A percentile compares a stretch with the other conserved stretches of the same genome.
These are phyloP conservation scores for Coemansia sp. DNA, from an alignment of 192 early-diverging fungal genomes.

Conservation along the genomic window DNA sequence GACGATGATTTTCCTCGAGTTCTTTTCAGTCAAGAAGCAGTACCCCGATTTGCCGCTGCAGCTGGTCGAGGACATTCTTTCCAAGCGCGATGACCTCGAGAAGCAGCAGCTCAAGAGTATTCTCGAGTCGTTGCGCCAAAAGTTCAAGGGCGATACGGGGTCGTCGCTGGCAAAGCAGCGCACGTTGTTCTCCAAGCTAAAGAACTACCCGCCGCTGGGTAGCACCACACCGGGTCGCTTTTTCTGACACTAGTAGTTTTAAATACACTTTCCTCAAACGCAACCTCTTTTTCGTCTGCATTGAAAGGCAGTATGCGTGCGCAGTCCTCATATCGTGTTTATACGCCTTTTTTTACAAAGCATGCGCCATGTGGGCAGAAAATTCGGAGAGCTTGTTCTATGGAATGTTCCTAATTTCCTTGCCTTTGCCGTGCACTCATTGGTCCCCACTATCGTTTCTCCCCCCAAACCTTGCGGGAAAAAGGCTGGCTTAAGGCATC, in stretches of 20 bases:
- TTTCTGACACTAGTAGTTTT: constrained; percentile 1
- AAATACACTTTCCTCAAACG: background rate
- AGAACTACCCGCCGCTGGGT: constrained; percentile 40
- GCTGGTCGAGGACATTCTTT: constrained; percentile 88
- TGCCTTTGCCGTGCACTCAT: background rate
- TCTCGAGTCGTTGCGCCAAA: constrained; percentile 69
- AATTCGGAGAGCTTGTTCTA: background rate
- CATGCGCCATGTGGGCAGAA: background rate
- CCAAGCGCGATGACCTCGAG: constrained; percentile 89
- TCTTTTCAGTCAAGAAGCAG: constrained; percentile 82
- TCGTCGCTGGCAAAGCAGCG: constrained; percentile 49
- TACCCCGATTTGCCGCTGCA: constrained; percentile 90
- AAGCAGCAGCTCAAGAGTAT: constrained; percentile 79
- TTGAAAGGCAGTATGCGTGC: background rate
- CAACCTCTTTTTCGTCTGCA: background rate
- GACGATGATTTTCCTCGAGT: constrained; percentile 87
- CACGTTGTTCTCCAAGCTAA: constrained; percentile 45
- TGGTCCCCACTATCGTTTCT: background rate
- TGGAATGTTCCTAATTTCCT: constrained; percentile 3
- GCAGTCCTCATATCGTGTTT: background rate
- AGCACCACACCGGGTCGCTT: constrained; percentile 6
- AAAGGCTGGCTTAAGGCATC: too few relatives aligned
- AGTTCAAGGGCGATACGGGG: constrained; percentile 47
- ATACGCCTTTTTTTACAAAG: background rate
- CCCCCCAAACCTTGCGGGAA: too few relatives aligned